These are phyloP conservation scores for Thelonectria rubi DNA, from an alignment of 2,329 filamentous ascomycete species.

Conservation along the genomic window DNA sequence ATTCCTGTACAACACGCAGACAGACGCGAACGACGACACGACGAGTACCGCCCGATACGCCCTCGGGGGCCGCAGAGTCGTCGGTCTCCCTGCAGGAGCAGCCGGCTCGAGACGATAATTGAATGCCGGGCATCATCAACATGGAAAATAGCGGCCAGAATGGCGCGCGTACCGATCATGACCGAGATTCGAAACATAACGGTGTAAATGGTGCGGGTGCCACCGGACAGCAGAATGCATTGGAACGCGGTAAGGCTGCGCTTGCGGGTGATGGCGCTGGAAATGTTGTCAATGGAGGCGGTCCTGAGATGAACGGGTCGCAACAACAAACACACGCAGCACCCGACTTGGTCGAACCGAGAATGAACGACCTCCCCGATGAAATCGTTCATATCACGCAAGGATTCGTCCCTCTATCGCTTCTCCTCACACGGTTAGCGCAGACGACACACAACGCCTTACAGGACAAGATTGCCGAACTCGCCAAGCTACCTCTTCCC, in stretches of 20 bases:
- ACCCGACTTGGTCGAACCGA: constrained; percentile 38
- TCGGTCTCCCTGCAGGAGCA: constrained; percentile 24
- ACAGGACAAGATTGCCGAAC: constrained; percentile 71
- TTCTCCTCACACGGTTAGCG: constrained; percentile 79
- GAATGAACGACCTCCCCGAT: constrained; percentile 67
- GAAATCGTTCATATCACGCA: constrained; percentile 77
- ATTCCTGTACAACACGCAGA: constrained; percentile 34
- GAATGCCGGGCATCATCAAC: constrained; percentile 63
- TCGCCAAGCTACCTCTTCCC: constrained; percentile 74
- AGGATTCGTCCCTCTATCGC: constrained; percentile 79
- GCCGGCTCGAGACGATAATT: constrained; percentile 28
- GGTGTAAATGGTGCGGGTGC: constrained; percentile 53
- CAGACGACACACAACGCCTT: constrained; percentile 86
- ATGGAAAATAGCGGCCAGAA: constrained; percentile 66
- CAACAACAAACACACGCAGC: constrained; percentile 29
- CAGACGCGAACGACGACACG: constrained; percentile 27
- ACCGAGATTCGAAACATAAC: constrained; percentile 58
- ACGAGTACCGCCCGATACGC: constrained; percentile 26
- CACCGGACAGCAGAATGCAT: constrained; percentile 36
- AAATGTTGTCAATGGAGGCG: constrained; percentile 42
- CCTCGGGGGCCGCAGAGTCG: constrained; percentile 28
- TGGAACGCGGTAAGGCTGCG: constrained; percentile 47
- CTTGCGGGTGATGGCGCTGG: constrained; percentile 20
- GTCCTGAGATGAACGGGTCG: constrained; percentile 30
- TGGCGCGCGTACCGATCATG: constrained; percentile 64